Base-by-base conservation (phyloP, 352 stramenopile genomes). In the Thalassiosira mediterranea region DNA sequence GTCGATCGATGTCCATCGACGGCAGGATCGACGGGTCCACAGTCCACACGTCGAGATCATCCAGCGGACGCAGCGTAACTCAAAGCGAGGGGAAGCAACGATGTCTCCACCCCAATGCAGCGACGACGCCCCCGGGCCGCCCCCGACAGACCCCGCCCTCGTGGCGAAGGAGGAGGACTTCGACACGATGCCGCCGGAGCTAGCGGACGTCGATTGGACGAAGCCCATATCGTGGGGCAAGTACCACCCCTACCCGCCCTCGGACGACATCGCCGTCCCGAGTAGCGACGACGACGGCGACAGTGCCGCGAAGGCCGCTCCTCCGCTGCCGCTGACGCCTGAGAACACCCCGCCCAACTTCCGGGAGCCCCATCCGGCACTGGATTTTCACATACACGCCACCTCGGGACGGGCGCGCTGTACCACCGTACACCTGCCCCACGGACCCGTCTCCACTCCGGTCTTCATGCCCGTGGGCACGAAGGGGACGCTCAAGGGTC, bases 391-490 rank as follows among this genome's bases (percentile, higher is more conserved):
- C 25, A 53, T 91, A 19, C 51, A 92, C 68, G 82, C 70, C 21
- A 68, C 82, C 2, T 77, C 61, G 17, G 72, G 74, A 19, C 76
- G 87, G 52, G 87, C 87, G 3, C 61, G 87, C 23, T 86, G 79
- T n/a, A 73, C 69, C 17, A 90, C 84, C 3, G 34, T 92, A 31
- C 84, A 92, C 64, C 29, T 88, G 5, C 71, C 62, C 44, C 70
- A 84, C 46, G 66, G 69, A 32, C 56, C 63, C 10, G 93, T 98
- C 26, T 81, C 77, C 34, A 98, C 95, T 47, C 96, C 96, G 1
- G 94, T 98, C 40, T 98, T 98, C 76, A 98, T 98, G 95, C 95
- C 95, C 1, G 96, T 99, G 21, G 96, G 97, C 23, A 98, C 97
- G 10, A 97, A 99, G 78, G 96, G 91, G 40, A 96, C 94, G 37